phyloP scores from a whole-genome alignment of 2,329 filamentous ascomycete genomes.

The Xylariaceae sp. region DNA sequence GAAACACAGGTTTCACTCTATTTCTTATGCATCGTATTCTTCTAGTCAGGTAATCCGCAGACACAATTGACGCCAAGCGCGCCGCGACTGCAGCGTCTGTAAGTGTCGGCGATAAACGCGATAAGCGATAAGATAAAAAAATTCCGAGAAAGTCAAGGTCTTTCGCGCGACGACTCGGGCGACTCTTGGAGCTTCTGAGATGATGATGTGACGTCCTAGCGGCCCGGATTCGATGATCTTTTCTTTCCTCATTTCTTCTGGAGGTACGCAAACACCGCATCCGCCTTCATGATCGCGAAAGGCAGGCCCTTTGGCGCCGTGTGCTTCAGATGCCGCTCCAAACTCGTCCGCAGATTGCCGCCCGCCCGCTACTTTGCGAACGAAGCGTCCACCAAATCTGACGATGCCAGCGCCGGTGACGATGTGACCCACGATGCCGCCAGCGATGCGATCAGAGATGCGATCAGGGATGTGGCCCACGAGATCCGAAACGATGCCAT shows the following conservation, averaged over 20 bases:
- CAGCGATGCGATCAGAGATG: not conserved
- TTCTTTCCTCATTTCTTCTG: not conserved
- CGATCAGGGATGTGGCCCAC: not conserved
- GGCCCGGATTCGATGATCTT: not conserved
- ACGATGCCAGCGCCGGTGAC: not conserved
- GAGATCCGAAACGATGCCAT: not conserved
- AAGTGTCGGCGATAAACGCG: not conserved
- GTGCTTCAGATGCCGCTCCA: conserved; percentile 38
- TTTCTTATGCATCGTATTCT: no score
- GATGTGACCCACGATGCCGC: not conserved
- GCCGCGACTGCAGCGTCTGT: not conserved
- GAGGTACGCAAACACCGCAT: not conserved
- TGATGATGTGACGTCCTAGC: not conserved
- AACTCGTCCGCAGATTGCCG: conserved; percentile 26
- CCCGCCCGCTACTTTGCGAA: conserved; percentile 8
- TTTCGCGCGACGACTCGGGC: not conserved
- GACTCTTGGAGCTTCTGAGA: not conserved
- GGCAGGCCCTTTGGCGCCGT: conserved; percentile 32
- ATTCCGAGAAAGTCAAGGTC: not conserved
- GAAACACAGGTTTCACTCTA: no score
- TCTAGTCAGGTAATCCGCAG: no score
- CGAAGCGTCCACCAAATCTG: not conserved
- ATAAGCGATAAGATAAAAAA: not conserved
- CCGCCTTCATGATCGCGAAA: conserved; percentile 36
- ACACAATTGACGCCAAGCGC: not conserved